Conservation (phyloP, 208 protist species). For the Crithidia fasciculata region DNA sequence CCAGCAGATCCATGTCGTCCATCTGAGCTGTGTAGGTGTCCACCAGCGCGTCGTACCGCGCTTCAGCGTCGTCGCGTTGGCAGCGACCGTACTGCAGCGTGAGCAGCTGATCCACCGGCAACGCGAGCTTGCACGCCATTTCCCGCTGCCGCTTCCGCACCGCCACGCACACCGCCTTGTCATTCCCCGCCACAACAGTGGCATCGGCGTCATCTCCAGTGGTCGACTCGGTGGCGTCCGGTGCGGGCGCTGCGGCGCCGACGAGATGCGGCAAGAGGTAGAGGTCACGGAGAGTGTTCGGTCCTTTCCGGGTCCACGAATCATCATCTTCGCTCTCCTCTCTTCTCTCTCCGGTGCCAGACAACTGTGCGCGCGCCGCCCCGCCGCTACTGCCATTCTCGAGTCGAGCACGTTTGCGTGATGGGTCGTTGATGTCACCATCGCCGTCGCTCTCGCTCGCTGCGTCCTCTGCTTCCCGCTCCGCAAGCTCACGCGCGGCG, state of each 20-base stretch:
- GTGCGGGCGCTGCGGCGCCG: background rate
- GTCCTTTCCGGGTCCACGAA: background rate
- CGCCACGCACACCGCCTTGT: conserved; percentile 21
- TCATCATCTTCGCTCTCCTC: background rate
- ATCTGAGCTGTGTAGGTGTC: conserved; percentile 51
- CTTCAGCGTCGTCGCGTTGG: conserved; percentile 47
- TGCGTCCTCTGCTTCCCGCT: conserved; percentile 57
- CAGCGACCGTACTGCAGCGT: conserved; percentile 63
- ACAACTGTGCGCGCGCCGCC: too few relatives aligned
- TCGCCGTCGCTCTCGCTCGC: conserved; percentile 42
- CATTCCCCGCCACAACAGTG: background rate
- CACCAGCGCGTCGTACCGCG: conserved; percentile 54
- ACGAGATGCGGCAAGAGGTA: background rate
- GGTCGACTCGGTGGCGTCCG: background rate
- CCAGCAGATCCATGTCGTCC: background rate
- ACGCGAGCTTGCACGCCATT: conserved; percentile 39
- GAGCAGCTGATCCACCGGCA: conserved; percentile 62
- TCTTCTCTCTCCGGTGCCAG: too few relatives aligned
- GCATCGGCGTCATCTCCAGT: background rate
- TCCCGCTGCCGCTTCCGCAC: conserved; percentile 61
- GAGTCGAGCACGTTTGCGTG: too few relatives aligned
- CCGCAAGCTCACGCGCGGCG: conserved; percentile 64
- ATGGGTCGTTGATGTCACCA: conserved; percentile 5
- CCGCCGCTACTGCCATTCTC: background rate
- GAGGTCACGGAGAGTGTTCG: conserved; percentile 6